These are phyloP conservation scores for Sergeia podlipaevii DNA, from an alignment of 208 protist genomes.

Conservation along the genomic window DNA sequence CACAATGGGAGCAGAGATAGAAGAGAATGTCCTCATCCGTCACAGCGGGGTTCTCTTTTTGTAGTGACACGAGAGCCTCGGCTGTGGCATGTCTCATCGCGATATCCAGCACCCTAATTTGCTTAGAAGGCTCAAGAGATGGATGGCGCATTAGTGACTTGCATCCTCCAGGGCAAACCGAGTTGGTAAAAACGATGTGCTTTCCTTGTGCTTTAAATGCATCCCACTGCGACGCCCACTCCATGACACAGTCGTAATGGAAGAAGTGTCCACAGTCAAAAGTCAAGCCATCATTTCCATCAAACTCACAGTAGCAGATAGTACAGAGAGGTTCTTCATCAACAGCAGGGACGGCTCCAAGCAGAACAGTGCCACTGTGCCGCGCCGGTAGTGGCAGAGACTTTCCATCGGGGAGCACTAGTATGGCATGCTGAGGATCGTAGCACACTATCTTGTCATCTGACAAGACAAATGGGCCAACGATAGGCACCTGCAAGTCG, in stretches of 20 bases:
- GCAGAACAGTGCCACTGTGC: too few species aligned
- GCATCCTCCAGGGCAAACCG: conserved; percentile 80
- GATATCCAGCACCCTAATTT: conserved; percentile 32
- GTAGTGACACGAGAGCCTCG: conserved; percentile 15
- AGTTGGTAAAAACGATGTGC: conserved; percentile 81
- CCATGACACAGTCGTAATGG: conserved; percentile 69
- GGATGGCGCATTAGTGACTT: conserved; percentile 68
- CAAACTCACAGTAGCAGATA: conserved; percentile 82
- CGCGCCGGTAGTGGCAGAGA: too few species aligned
- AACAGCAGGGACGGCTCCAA: conserved; percentile 7
- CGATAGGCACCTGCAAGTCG: too few species aligned
- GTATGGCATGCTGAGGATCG: too few species aligned
- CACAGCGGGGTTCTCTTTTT: conserved; percentile 29
- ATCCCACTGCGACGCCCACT: conserved; percentile 67
- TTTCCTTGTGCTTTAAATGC: conserved; percentile 63
- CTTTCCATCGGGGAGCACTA: too few species aligned
- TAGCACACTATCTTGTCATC: too few species aligned
- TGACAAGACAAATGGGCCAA: too few species aligned
- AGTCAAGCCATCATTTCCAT: conserved; percentile 59
- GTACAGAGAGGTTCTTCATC: conserved; percentile 51
- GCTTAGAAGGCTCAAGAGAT: conserved; percentile 28
- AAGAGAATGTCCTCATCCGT: conserved; percentile 67
- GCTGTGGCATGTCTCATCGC: conserved; percentile 24
- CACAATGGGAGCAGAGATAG: conserved; percentile 71
- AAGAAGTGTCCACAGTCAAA: conserved; percentile 86